Evolutionary conservation across 306 rosid species (phyloP), one percentile per base, ranked within the genome.

Genomic region (Quercus dentata): DNA sequence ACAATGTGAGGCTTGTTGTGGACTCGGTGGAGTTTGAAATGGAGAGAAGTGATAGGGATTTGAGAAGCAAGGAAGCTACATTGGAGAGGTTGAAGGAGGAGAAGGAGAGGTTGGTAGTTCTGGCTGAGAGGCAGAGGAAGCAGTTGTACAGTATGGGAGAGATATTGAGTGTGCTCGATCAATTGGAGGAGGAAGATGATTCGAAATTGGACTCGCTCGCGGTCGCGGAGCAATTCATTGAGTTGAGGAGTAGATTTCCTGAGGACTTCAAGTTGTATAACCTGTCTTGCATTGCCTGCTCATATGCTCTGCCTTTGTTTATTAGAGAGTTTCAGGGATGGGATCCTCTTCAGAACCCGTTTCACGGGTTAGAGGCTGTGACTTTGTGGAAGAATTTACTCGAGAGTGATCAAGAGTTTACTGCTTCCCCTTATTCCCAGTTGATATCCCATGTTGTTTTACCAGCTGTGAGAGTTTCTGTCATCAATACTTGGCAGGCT

Each of bases 401-500:
- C 78, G 89, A 89, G 84, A 93, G 73, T 61, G 97, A 87, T 79
- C 38, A 33, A 5, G 38, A 33, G 38, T 33, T 33, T 33, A 33
- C 38, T 33, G 38, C 38, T 33, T 5, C 38, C 6, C 6, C 38
- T 33, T 5, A 33, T 33, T 33, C 6, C 38, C 38, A 33, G 6
- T 33, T 33, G 38, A 33, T 33, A 5, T 33, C 38, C 38, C 1
- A 33, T 1, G 38, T 30, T 30, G 31, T 30, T 30, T 30, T 30
- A 30, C 31, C 31, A 30, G 31, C 31, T 3, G 4, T 30, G 30
- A 3, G 30, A 28, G 30, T 28, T 28, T 28, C 30, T 80, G 98
- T 93, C 41, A 72, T 91, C 49, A 93, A 95, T 84, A 89, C 96
- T 28, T 91, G 99, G 99, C 94, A 89, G 79, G 90, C 99, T 5